Conservation (phyloP, 257 asterid species). For the Ilex asprella region DNA sequence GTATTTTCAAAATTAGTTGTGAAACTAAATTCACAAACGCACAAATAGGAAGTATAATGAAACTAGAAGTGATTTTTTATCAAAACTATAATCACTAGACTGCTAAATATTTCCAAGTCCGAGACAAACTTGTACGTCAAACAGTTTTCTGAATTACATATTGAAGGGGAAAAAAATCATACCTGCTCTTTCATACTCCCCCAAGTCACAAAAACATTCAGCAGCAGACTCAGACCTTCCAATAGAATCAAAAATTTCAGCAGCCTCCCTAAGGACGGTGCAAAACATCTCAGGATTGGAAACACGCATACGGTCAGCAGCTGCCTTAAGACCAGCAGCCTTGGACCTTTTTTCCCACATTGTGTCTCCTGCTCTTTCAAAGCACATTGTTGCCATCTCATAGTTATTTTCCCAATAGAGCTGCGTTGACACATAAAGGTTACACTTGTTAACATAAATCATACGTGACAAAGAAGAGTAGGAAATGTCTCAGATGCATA, state of each 20-base stretch:
- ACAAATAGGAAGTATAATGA: no score
- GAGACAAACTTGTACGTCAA: no score
- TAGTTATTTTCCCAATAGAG: slow-evolving; percentile 58
- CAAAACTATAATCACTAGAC: no score
- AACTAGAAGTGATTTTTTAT: no score
- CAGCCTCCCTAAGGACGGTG: slow-evolving; percentile 52
- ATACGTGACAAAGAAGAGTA: not conserved
- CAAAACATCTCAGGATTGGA: slow-evolving; percentile 33
- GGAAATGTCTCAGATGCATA: no score
- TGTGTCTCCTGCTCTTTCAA: slow-evolving; percentile 57
- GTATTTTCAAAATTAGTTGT: no score
- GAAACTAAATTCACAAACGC: no score
- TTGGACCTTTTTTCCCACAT: slow-evolving; percentile 51
- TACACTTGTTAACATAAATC: not conserved
- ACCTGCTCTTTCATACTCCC: slow-evolving; percentile 61
- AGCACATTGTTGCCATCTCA: slow-evolving; percentile 65
- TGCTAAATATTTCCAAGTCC: no score
- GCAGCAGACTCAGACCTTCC: slow-evolving; percentile 51
- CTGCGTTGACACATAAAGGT: slow-evolving; percentile 23
- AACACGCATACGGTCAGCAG: slow-evolving; percentile 33
- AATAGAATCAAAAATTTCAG: slow-evolving; percentile 51
- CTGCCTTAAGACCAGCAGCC: slow-evolving; percentile 48
- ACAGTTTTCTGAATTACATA: no score
- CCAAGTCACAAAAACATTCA: slow-evolving; percentile 52
- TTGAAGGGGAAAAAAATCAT: slow-evolving; percentile 2